phyloP scores from a whole-genome alignment of 1,284 basidiomycete genomes.

The Phlebopus sp. region DNA sequence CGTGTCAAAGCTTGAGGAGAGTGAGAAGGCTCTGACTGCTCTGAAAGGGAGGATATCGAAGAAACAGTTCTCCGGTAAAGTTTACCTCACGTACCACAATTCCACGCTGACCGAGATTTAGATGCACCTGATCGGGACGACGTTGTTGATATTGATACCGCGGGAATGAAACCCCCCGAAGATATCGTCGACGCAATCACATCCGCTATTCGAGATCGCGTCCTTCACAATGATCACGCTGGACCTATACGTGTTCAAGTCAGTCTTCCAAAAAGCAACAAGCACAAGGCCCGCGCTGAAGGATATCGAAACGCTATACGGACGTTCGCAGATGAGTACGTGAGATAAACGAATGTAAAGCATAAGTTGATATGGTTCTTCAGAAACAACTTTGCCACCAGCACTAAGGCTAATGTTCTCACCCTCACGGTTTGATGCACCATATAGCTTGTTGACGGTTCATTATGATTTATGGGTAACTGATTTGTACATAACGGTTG shows the following conservation, averaged over 20 bases:
- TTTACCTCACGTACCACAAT: not conserved
- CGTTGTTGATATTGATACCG: constrained; percentile 6
- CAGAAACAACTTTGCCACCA: too few relatives aligned
- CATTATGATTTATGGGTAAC: constrained; percentile 20
- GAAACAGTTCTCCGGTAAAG: constrained; percentile 20
- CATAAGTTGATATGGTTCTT: not conserved
- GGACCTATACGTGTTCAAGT: not conserved
- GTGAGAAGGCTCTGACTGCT: constrained; percentile 8
- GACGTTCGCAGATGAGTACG: constrained; percentile 15
- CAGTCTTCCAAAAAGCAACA: not conserved
- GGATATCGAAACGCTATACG: constrained; percentile 5
- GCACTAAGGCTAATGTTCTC: constrained; percentile 1
- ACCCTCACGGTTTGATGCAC: constrained; percentile 11
- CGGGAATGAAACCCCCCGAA: not conserved
- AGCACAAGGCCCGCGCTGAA: not conserved
- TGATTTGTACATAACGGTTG: constrained; percentile 11
- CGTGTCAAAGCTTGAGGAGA: constrained; percentile 20
- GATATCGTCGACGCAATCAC: not conserved
- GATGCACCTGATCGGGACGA: constrained; percentile 8
- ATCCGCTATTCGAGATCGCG: not conserved
- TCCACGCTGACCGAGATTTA: constrained; percentile 12
- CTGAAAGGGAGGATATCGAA: constrained; percentile 19
- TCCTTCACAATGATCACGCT: not conserved
- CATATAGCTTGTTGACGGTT: not conserved
- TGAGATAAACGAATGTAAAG: not conserved